Base-by-base conservation (phyloP, 495 filamentous ascomycete genomes). In the Opeltia flavorubescens region DNA sequence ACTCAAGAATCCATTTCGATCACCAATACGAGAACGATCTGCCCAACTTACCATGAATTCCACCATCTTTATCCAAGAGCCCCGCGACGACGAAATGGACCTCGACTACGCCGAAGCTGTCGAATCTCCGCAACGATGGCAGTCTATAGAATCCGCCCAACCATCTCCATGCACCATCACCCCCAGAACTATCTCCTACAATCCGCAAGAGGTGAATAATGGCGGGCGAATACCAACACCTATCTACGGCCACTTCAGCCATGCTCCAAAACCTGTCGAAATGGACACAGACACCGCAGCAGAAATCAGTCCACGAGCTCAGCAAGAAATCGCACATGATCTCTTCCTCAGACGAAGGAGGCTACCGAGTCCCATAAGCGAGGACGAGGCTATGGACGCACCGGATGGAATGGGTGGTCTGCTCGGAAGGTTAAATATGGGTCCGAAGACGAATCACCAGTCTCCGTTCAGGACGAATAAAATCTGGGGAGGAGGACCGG, bases 311-410 rank as follows among this genome's bases (percentile, higher is more conserved):
- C 29, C 51, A 7, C 53, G 47, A 12, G 31, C 49, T 48, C 36
- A 53, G 12, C 58, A 44, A 39, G 49, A 51, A 45, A 45, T 65
- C 24, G 63, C 66, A 23, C 62, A 63, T 51, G 51, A 62, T 4
- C 57, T 58, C 5, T 65, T 65, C 58, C 65, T 66, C 42, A 67
- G 72, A 51, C 69, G 69, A 59, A 66, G 75, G 15, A 74, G 76
- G 29, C 69, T 85, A 6, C 82, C 81, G 3, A 85, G 79, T 21
- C 83, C 83, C 4, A 79, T 84, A 48, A 81, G 74, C 46, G 82
- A 87, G 52, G 74, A 69, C 47, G 80, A 75, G 47, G 69, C 70
- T 4, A 71, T 74, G 55, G 67, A 65, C 30, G 50, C 15, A 43
- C 54, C 35, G 46, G 59, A 50, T 17, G 40, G 29, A 11, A 26